These are phyloP conservation scores for Myxozyma monticola DNA, from an alignment of 805 yeast genomes.

Conservation along the genomic window DNA sequence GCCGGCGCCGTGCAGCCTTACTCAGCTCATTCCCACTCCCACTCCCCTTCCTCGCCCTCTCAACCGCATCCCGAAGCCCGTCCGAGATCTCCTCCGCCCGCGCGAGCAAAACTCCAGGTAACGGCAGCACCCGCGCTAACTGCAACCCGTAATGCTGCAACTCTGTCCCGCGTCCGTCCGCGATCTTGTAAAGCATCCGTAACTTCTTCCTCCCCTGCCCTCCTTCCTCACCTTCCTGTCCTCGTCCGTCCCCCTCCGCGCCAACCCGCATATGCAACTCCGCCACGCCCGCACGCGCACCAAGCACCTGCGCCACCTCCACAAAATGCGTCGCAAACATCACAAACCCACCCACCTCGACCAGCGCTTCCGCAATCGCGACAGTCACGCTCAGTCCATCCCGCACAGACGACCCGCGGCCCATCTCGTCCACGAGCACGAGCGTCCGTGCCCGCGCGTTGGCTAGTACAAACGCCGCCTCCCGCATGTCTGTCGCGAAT, in stretches of 20 bases:
- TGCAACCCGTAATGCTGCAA: slow-evolving; percentile 16
- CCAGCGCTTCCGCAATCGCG: slow-evolving; percentile 46
- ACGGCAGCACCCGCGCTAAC: slow-evolving; percentile 15
- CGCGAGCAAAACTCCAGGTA: slow-evolving; percentile 9
- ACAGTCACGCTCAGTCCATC: slow-evolving; percentile 57
- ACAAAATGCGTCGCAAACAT: slow-evolving; percentile 50
- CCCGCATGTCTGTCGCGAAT: slow-evolving; percentile 51
- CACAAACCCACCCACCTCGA: slow-evolving; percentile 37
- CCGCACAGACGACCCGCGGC: slow-evolving; percentile 52
- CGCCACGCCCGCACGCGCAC: slow-evolving; percentile 40
- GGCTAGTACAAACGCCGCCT: slow-evolving; percentile 48
- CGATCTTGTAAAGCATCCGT: slow-evolving; percentile 23
- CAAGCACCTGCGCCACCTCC: slow-evolving; percentile 44
- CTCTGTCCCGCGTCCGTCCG: slow-evolving; percentile 9
- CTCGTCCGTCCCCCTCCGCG: slow-evolving; percentile 6
- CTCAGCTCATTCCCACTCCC: no score
- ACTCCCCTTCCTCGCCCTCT: neutral
- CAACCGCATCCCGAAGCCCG: neutral
- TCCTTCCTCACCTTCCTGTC: neutral
- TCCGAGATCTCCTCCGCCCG: slow-evolving; percentile 13
- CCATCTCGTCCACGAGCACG: slow-evolving; percentile 56
- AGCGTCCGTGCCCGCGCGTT: slow-evolving; percentile 40
- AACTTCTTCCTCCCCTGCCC: neutral
- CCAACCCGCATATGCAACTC: slow-evolving; percentile 44
- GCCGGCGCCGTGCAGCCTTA: slow-evolving; percentile 11